These are phyloP conservation scores for Calocera cornea DNA, from an alignment of 768 basidiomycete genomes.

Conservation along the genomic window DNA sequence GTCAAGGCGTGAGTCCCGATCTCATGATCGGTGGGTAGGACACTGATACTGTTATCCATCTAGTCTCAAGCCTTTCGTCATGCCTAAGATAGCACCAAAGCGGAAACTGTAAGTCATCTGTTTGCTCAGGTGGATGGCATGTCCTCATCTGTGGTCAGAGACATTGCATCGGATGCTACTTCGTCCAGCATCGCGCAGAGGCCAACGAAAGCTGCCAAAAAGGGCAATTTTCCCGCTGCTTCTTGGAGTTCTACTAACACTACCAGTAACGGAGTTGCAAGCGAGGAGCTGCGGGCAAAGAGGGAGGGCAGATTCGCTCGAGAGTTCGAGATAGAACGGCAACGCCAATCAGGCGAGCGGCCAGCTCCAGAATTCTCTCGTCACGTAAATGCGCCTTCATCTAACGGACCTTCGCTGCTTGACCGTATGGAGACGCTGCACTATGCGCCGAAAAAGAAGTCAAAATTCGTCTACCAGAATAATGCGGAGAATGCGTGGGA, in stretches of 20 bases:
- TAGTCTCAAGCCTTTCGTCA: constrained; percentile 43
- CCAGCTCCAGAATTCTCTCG: constrained; percentile 16
- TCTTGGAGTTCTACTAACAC: neutral
- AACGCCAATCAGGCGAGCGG: constrained; percentile 27
- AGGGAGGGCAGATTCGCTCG: constrained; percentile 82
- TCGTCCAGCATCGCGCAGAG: constrained; percentile 13
- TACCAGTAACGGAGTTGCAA: neutral
- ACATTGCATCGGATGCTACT: constrained; percentile 16
- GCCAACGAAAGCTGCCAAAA: constrained; percentile 17
- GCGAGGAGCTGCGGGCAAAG: constrained; percentile 20
- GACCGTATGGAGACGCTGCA: constrained; percentile 18
- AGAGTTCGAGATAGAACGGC: constrained; percentile 75
- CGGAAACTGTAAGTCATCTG: constrained; percentile 50
- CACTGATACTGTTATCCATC: constrained; percentile 25
- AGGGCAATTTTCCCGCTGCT: constrained; percentile 15
- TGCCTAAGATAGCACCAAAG: constrained; percentile 39
- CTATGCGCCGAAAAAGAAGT: neutral
- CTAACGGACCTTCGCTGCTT: constrained; percentile 16
- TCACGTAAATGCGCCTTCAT: constrained; percentile 12
- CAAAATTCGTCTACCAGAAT: constrained; percentile 6
- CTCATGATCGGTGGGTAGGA: constrained; percentile 8
- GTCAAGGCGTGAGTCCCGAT: constrained; percentile 54
- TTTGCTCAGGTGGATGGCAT: neutral
- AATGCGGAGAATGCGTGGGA: constrained; percentile 36
- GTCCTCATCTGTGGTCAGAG: constrained; percentile 5